Evolutionary conservation across 2,329 filamentous ascomycete genomes (phyloP), one percentile per base, ranked within the genome.

Genomic region (Fusarium avenaceum): DNA sequence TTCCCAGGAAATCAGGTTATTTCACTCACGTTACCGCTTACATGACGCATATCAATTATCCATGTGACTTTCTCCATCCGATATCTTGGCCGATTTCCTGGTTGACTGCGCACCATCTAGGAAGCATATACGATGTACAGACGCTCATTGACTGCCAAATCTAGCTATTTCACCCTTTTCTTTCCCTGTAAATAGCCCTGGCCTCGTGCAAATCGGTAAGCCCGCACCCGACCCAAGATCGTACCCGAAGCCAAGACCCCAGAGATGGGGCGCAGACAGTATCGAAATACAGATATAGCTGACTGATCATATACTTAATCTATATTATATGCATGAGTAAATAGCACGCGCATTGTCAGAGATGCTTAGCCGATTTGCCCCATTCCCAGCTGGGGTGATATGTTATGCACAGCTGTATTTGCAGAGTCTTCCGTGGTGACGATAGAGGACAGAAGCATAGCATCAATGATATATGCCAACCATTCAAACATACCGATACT

Each of bases 261-360:
- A 38, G 40, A 46, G n/a, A 54, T 47, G 42, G 4, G n/a, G 30
- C 22, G 24, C 51, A 14, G 22, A 17, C 17, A 54, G n/a, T 39
- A 17, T 22, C 20, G 13, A 39, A 42, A 58, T 32, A 22, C 15
- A 38, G 40, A 49, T 11, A 10, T 15, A 40, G 33, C 20, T 57
- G 50, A 63, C 32, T 42, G 33, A 40, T 63, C 51, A 63, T 24
- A 63, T 57, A 42, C 24, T 32, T 43, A 42, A 64, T 64, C 35
- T 51, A 8, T 20, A 6, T 42, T 20, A 40, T 38, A 15, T 51
- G 51, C 40, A 47, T 43, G 39, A 10, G 9, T 30, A 9, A 40
- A 22, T n/a, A 38, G 11, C 46, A 64, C 58, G 58, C 63, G 60
- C 51, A 50, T 49, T 15, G 13, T 26, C 14, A n/a, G 11, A 40